Percentiles rank a stretch among this genome's conserved stretches.
Conservation (phyloP, 495 filamentous ascomycete species). For the Gamarada debralockiae region DNA sequence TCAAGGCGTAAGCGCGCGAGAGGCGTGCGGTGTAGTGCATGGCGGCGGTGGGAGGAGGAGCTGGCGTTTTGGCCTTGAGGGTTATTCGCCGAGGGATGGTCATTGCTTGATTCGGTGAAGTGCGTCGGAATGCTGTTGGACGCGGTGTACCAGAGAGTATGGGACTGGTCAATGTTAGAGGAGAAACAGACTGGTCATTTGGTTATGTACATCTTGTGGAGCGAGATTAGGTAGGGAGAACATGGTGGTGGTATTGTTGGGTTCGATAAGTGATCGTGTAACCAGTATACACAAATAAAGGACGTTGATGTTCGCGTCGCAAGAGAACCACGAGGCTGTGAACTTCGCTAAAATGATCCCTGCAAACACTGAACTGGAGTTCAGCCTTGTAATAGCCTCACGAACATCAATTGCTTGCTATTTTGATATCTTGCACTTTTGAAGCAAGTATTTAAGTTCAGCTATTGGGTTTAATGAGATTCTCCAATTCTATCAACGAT, state of each 20-base stretch:
- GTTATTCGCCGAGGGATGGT: slow-evolving; percentile 26
- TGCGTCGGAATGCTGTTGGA: slow-evolving; percentile 9
- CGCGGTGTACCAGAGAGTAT: slow-evolving; percentile 68
- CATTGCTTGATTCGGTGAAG: slow-evolving; percentile 4
- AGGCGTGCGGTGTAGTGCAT: slow-evolving; percentile 37
- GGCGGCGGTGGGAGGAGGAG: slow-evolving; percentile 18
- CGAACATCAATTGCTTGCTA: too few relatives aligned
- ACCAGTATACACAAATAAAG: too few relatives aligned
- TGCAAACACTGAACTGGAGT: too few relatives aligned
- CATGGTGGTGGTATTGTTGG: slow-evolving; percentile 34
- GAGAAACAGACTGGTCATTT: neutral
- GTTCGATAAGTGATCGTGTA: too few relatives aligned
- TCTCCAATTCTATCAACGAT: too few relatives aligned
- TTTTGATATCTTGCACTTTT: too few relatives aligned
- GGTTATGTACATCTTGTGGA: slow-evolving; percentile 61
- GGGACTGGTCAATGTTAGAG: slow-evolving; percentile 43
- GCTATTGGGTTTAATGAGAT: too few relatives aligned
- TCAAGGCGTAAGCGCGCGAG: slow-evolving; percentile 63
- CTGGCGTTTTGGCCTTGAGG: slow-evolving; percentile 21
- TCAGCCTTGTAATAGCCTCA: too few relatives aligned
- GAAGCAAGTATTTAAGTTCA: too few relatives aligned
- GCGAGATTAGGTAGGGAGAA: slow-evolving; percentile 69
- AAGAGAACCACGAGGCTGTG: neutral
- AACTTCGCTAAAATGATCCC: too few relatives aligned
- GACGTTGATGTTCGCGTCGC: neutral